Conservation (phyloP, 108 stramenopile species). For the Skeletonema potamos region DNA sequence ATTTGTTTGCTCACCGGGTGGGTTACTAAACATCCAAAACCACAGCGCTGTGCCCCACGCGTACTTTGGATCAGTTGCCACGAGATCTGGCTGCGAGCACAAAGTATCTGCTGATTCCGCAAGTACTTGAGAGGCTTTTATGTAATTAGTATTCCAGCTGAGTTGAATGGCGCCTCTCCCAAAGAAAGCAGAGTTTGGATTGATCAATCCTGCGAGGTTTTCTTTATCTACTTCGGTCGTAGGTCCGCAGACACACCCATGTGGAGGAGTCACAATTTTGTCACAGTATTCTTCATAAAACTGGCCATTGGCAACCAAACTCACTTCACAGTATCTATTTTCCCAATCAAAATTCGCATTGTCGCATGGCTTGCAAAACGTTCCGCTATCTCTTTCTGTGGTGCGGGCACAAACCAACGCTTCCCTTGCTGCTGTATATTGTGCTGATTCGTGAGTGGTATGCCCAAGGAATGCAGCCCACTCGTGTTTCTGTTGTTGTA, state of each 20-base stretch:
- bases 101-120: slow-evolving; percentile 34
- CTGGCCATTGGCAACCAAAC: slow-evolving; percentile 35
- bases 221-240: slow-evolving; percentile 35
- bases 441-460: slow-evolving; percentile 47
- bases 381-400: slow-evolving; percentile 16
- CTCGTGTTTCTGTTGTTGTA: slow-evolving; percentile 31
- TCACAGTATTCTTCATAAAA: slow-evolving; percentile 47
- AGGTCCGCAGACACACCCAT: slow-evolving; percentile 46
- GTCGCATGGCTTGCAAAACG: slow-evolving; percentile 42
- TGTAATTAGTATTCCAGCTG: slow-evolving; percentile 43
- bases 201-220: slow-evolving; percentile 21
- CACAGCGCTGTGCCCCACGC: slow-evolving; percentile 47
- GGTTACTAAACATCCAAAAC: slow-evolving; percentile 44
- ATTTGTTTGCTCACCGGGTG: slow-evolving; percentile 16
- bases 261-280: slow-evolving; percentile 36
- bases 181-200: slow-evolving; percentile 40
- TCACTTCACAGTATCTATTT: slow-evolving; percentile 35
- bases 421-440: slow-evolving; percentile 39
- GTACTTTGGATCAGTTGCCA: slow-evolving; percentile 45
- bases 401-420: slow-evolving; percentile 31
- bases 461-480: slow-evolving; percentile 48
- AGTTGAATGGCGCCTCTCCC: slow-evolving; percentile 43
- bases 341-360: slow-evolving; percentile 42
- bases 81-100: slow-evolving; percentile 39
- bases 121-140: slow-evolving; percentile 32